These are phyloP conservation scores for Thuidium tamariscinum DNA, from an alignment of 225 moss, liverwort and hornwort genomes.

Conservation along the genomic window DNA sequence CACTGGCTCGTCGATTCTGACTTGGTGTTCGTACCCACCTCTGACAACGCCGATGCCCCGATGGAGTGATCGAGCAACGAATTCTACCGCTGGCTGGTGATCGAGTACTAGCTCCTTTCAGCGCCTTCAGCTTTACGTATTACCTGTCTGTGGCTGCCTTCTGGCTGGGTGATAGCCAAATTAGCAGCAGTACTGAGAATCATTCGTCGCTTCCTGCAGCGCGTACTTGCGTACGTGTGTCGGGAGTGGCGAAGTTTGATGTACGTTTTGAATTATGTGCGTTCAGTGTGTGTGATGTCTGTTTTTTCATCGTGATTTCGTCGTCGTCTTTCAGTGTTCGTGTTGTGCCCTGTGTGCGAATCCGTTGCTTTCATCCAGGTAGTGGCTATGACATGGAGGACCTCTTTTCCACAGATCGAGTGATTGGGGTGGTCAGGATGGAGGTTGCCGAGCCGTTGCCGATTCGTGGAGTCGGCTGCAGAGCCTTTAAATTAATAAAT, in stretches of 20 bases:
- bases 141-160: neutral
- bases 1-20: neutral
- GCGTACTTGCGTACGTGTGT: no score
- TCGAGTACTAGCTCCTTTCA: no score
- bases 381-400: no score
- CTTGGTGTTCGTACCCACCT: neutral
- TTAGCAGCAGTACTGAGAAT: neutral
- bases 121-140: neutral
- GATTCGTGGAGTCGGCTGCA: no score
- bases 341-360: no score
- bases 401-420: no score
- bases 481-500: no score
- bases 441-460: no score
- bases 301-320: neutral
- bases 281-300: neutral
- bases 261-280: neutral
- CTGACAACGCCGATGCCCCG: neutral
- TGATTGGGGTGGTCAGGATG: no score
- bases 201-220: neutral
- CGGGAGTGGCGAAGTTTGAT: neutral
- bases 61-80: neutral
- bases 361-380: no score
- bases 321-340: no score
- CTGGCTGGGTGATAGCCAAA: neutral
- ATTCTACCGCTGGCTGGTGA: neutral